Evolutionary conservation across 495 filamentous ascomycete species (phyloP).

Genomic region (Letharia columbiana): DNA sequence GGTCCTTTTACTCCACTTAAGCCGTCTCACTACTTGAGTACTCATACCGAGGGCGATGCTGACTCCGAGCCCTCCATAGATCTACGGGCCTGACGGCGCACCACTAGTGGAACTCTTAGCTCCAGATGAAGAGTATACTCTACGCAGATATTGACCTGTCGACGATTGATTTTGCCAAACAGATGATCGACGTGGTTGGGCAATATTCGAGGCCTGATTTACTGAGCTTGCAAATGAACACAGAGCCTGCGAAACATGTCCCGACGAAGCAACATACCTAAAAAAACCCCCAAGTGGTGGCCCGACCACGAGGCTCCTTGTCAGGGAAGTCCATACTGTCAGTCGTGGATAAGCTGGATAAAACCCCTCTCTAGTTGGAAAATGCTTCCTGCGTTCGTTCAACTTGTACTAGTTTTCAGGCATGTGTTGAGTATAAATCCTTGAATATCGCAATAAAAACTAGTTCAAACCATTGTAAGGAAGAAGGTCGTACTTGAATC

Average conservation of each 20-base stretch:
- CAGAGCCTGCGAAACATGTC: background rate
- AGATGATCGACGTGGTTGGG: constrained; percentile 28
- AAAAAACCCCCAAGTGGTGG: too few relatives aligned
- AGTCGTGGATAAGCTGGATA: background rate
- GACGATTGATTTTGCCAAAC: constrained; percentile 27
- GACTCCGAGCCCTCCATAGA: constrained; percentile 10
- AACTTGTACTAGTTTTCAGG: background rate
- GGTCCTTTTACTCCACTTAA: too few relatives aligned
- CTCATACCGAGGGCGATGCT: too few relatives aligned
- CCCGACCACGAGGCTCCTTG: background rate
- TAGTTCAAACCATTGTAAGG: background rate
- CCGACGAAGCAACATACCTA: background rate
- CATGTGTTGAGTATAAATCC: background rate
- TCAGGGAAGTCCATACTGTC: background rate
- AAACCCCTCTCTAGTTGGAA: background rate
- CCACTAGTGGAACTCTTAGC: constrained; percentile 23
- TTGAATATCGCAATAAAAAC: background rate
- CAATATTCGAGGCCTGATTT: constrained; percentile 11
- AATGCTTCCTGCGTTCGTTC: background rate
- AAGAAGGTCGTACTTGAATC: background rate
- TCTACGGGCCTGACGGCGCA: constrained; percentile 30
- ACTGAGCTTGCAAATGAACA: too few relatives aligned
- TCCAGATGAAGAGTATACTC: constrained; percentile 29
- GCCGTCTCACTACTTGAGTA: too few relatives aligned
- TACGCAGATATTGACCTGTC: constrained; percentile 27